phyloP scores from a whole-genome alignment of 2,329 filamentous ascomycete genomes.

The Furcasterigmium sp. region DNA sequence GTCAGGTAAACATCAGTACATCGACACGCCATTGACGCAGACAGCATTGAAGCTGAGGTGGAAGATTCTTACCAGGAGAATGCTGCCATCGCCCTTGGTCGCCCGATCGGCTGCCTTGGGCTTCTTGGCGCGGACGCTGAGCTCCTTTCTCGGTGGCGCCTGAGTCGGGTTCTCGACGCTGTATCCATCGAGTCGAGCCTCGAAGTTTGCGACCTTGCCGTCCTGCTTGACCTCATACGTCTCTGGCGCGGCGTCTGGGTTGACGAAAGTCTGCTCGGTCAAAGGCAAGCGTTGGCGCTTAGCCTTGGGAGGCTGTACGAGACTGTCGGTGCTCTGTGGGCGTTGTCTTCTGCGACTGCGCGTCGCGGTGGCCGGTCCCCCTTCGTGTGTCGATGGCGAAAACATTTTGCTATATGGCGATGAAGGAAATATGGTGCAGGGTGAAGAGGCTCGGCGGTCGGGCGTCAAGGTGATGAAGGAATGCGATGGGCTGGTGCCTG shows the following conservation, averaged over 20 bases:
- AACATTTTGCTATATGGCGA: slow-evolving; percentile 46
- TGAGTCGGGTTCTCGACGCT: slow-evolving; percentile 35
- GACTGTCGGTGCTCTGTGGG: slow-evolving; percentile 49
- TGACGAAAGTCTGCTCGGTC: slow-evolving; percentile 51
- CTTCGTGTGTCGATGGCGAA: slow-evolving; percentile 46
- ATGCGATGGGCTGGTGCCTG: background rate
- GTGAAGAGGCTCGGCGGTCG: background rate
- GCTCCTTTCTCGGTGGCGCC: slow-evolving; percentile 41
- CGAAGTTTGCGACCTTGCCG: slow-evolving; percentile 37
- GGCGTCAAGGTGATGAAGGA: background rate
- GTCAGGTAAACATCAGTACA: slow-evolving; percentile 7
- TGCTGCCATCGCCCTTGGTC: slow-evolving; percentile 62
- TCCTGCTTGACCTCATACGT: slow-evolving; percentile 52
- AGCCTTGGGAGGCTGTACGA: slow-evolving; percentile 54
- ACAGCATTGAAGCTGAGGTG: background rate
- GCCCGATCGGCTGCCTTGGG: slow-evolving; percentile 56
- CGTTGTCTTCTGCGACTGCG: slow-evolving; percentile 58
- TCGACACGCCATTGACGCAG: background rate
- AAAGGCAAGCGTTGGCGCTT: slow-evolving; percentile 57
- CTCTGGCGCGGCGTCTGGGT: slow-evolving; percentile 44
- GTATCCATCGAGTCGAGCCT: slow-evolving; percentile 40
- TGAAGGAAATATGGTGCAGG: background rate
- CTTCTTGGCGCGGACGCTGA: slow-evolving; percentile 58
- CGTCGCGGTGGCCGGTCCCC: slow-evolving; percentile 50
- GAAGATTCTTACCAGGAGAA: slow-evolving; percentile 52